phyloP scores from a whole-genome alignment of 2,329 filamentous ascomycete species.

The Colletotrichum lindemuthianum region DNA sequence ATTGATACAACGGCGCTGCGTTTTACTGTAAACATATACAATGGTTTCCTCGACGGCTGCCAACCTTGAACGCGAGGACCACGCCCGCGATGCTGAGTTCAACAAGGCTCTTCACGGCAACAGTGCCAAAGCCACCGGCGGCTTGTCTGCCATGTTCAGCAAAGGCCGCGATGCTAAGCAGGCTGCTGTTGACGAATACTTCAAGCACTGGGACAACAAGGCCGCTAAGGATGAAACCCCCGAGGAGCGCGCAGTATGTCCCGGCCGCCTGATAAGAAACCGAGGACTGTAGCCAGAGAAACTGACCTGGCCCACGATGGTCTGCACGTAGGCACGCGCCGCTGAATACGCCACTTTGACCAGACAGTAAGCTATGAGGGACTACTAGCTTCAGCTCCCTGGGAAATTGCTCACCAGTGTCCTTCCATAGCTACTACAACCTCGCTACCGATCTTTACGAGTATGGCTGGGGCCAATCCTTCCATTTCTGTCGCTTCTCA shows the following conservation, averaged over 20 bases:
- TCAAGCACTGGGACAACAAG: slow-evolving; percentile 92
- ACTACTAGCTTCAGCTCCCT: background rate
- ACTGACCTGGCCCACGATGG: slow-evolving; percentile 10
- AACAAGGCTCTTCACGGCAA: slow-evolving; percentile 86
- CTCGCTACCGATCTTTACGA: slow-evolving; percentile 92
- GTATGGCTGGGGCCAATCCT: slow-evolving; percentile 91
- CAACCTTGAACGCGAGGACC: slow-evolving; percentile 82
- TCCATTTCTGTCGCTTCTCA: slow-evolving; percentile 95
- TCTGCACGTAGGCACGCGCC: slow-evolving; percentile 68
- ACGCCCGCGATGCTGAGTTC: slow-evolving; percentile 87
- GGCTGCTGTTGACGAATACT: slow-evolving; percentile 84
- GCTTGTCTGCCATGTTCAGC: slow-evolving; percentile 81
- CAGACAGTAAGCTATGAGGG: slow-evolving; percentile 72
- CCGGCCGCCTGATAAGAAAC: too few species aligned
- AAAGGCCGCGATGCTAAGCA: slow-evolving; percentile 80
- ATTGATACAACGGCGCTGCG: too few species aligned
- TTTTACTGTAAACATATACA: slow-evolving; percentile 44
- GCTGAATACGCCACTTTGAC: slow-evolving; percentile 90
- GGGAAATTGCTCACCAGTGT: slow-evolving; percentile 17
- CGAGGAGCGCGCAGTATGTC: slow-evolving; percentile 74
- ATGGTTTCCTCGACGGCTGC: slow-evolving; percentile 54
- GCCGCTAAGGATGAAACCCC: slow-evolving; percentile 75
- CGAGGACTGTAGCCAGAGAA: slow-evolving; percentile 7
- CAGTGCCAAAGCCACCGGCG: slow-evolving; percentile 75
- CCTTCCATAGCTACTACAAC: slow-evolving; percentile 79